Percentiles rank a stretch among this genome's conserved stretches.
Conservation (phyloP, 2,329 filamentous ascomycete species). For the Talaromyces sp. region DNA sequence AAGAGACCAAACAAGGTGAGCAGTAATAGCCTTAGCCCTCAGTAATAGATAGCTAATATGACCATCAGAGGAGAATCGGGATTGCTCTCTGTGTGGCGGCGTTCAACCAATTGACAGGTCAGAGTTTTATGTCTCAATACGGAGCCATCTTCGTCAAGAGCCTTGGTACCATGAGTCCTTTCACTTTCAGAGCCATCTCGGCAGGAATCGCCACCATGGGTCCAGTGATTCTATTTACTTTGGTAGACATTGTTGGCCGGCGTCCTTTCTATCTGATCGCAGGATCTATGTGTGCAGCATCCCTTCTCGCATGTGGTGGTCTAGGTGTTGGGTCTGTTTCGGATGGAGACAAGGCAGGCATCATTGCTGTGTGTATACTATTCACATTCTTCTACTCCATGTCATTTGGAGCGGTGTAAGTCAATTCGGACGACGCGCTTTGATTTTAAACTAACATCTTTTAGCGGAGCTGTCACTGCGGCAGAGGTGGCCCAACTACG, state of each 20-base stretch:
- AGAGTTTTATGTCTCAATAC: neutral
- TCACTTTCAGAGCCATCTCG: neutral
- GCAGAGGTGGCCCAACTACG: conserved; percentile 19
- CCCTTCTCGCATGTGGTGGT: neutral
- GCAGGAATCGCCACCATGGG: neutral
- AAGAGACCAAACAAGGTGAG: no score
- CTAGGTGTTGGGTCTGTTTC: neutral
- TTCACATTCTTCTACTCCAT: neutral
- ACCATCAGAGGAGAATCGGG: neutral
- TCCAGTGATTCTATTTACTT: neutral
- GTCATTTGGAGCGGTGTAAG: neutral
- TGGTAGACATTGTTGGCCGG: neutral
- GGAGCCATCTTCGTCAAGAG: neutral
- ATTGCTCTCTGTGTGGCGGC: neutral
- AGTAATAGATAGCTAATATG: no score
- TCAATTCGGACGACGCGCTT: conserved; percentile 10
- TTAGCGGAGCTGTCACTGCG: no score
- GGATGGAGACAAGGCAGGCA: neutral
- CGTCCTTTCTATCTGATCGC: neutral
- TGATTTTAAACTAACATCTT: no score
- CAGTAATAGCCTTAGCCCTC: no score
- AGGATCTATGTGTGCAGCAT: neutral
- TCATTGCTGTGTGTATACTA: neutral
- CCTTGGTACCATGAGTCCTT: neutral
- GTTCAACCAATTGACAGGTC: neutral